Conservation (phyloP, 768 basidiomycete species). For the Rhizopogon vinicolor region DNA sequence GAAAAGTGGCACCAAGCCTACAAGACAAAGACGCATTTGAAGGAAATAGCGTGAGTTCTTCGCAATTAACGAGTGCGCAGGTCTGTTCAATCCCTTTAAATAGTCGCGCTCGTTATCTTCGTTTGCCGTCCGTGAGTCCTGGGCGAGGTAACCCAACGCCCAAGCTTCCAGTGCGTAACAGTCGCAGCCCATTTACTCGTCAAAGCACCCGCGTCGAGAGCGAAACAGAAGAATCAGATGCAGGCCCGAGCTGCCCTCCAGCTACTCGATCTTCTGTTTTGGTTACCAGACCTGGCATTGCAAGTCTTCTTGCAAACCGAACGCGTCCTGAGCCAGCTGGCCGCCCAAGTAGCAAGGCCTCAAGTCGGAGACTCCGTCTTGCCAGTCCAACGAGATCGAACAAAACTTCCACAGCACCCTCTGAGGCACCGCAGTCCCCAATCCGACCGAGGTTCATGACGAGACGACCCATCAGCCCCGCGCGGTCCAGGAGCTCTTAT, state of each 20-base stretch:
- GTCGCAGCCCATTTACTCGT: conserved; percentile 27
- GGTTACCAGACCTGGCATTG: conserved; percentile 28
- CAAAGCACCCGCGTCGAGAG: conserved; percentile 20
- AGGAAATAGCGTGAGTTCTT: conserved; percentile 75
- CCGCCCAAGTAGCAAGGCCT: conserved; percentile 22
- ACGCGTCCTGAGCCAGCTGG: conserved; percentile 20
- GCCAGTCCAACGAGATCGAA: conserved; percentile 27
- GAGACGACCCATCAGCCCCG: conserved; percentile 36
- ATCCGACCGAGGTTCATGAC: conserved; percentile 31
- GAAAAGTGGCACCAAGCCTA: conserved; percentile 67
- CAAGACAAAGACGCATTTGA: conserved; percentile 65
- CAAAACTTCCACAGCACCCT: conserved; percentile 14
- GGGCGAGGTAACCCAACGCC: conserved; percentile 26
- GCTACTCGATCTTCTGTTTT: conserved; percentile 21
- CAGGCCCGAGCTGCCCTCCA: conserved; percentile 17
- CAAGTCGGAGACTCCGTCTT: conserved; percentile 21
- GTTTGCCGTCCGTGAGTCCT: conserved; percentile 55
- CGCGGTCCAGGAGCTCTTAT: conserved; percentile 26
- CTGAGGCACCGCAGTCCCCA: conserved; percentile 20
- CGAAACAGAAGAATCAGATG: conserved; percentile 28
- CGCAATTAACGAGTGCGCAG: conserved; percentile 3
- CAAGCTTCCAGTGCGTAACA: conserved; percentile 22
- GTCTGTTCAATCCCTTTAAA: conserved; percentile 6
- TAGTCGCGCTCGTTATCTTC: conserved; percentile 80
- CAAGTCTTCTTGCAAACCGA: conserved; percentile 33